Evolutionary conservation across 768 basidiomycete species (phyloP).

Genomic region (Leccinum rimulosum): DNA sequence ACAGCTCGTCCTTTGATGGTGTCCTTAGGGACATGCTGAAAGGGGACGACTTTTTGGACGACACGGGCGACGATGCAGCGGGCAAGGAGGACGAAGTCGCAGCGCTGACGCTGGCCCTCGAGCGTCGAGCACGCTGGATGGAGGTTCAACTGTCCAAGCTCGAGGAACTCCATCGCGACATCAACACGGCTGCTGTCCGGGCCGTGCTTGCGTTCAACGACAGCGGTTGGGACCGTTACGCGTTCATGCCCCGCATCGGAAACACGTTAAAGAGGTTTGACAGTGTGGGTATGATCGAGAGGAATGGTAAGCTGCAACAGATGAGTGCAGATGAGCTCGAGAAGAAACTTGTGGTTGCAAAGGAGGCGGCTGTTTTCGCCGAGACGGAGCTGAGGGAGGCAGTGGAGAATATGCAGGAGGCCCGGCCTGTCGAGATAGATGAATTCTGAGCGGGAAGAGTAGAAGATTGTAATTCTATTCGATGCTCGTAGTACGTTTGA

Average conservation of each 20-base stretch:
- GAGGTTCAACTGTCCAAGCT: slow-evolving; percentile 86
- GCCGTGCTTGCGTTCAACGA: slow-evolving; percentile 83
- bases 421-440: slow-evolving; percentile 46
- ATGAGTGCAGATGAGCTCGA: slow-evolving; percentile 77
- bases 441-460: slow-evolving; percentile 23
- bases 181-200: slow-evolving; percentile 83
- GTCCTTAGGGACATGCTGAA: slow-evolving; percentile 86
- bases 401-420: slow-evolving; percentile 64
- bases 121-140: slow-evolving; percentile 92
- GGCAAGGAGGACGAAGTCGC: slow-evolving; percentile 83
- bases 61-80: slow-evolving; percentile 59
- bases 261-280: slow-evolving; percentile 70
- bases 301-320: slow-evolving; percentile 38
- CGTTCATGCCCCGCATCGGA: slow-evolving; percentile 67
- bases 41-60: slow-evolving; percentile 83
- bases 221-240: slow-evolving; percentile 75
- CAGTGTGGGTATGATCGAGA: slow-evolving; percentile 53
- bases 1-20: slow-evolving; percentile 85
- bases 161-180: slow-evolving; percentile 86
- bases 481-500: neutral
- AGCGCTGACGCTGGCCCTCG: slow-evolving; percentile 76
- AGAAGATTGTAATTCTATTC: neutral
- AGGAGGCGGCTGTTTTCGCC: slow-evolving; percentile 66
- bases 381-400: slow-evolving; percentile 73
- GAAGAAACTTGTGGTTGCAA: slow-evolving; percentile 66